These are phyloP conservation scores for Didymella pinodella DNA, from an alignment of 2,329 filamentous ascomycete genomes.

Conservation along the genomic window DNA sequence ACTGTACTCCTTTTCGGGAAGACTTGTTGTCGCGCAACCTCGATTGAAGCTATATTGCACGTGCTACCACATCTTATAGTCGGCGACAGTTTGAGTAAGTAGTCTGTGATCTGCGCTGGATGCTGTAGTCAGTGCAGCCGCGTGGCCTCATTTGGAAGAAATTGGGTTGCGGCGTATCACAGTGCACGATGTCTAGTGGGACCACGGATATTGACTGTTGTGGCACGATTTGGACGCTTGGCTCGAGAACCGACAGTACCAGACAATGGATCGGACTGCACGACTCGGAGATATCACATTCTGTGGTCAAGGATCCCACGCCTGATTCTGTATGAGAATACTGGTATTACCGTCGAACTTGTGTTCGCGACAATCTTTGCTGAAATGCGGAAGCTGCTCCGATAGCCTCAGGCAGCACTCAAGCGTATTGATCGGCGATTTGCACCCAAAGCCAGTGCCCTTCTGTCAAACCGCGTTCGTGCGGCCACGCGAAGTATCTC, in stretches of 20 bases:
- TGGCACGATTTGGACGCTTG: constrained; percentile 12
- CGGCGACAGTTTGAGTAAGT: constrained; percentile 15
- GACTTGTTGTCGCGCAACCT: constrained; percentile 3
- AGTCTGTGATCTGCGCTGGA: constrained; percentile 6
- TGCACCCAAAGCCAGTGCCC: constrained; percentile 4
- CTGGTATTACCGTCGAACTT: neutral
- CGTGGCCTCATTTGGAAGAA: constrained; percentile 6
- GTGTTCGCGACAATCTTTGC: constrained; percentile 12
- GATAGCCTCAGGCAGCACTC: neutral
- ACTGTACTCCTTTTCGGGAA: constrained; percentile 6
- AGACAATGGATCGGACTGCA: neutral
- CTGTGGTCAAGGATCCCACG: neutral
- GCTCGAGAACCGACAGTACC: constrained; percentile 13
- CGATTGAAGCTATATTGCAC: neutral
- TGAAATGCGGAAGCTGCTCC: constrained; percentile 11
- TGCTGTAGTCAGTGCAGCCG: constrained; percentile 4
- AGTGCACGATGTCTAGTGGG: constrained; percentile 4
- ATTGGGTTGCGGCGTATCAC: constrained; percentile 7
- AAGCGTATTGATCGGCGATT: constrained; percentile 13
- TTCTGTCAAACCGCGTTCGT: constrained; percentile 2
- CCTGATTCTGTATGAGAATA: neutral
- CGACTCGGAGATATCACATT: constrained; percentile 1
- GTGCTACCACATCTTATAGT: constrained; percentile 2
- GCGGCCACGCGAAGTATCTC: constrained; percentile 7
- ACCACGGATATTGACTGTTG: constrained; percentile 13